Evolutionary conservation across 148 eudicot genomes (phyloP).

Genomic region (Fagopyrum tataricum): DNA sequence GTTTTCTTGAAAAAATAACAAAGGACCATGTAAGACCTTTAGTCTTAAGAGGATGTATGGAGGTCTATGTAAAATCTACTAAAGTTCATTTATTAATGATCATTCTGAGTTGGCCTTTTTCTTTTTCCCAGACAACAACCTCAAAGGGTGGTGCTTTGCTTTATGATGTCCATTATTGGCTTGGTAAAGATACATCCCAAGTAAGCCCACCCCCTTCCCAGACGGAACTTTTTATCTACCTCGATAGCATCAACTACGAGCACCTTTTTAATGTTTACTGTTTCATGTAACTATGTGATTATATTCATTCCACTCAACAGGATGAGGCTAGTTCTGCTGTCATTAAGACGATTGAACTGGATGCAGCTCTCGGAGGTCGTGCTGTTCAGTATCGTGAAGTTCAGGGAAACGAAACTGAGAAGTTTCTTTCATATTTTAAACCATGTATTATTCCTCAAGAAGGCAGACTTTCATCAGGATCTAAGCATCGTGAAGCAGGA

Average conservation of each 20-base stretch:
- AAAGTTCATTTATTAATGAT: background rate
- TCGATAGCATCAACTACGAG: background rate
- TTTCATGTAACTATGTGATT: background rate
- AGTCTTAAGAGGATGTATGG: background rate
- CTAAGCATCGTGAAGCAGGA: constrained; percentile 64
- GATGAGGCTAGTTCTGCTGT: constrained; percentile 95
- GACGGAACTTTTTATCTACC: background rate
- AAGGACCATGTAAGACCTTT: background rate
- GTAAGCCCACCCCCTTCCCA: constrained; percentile 27
- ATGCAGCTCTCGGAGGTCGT: constrained; percentile 93
- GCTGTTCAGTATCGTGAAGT: constrained; percentile 98
- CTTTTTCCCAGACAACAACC: constrained; percentile 58
- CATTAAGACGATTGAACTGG: constrained; percentile 82
- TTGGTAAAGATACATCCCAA: constrained; percentile 90
- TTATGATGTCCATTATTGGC: constrained; percentile 95
- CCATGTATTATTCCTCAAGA: constrained; percentile 95
- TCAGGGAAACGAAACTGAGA: constrained; percentile 97
- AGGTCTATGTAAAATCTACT: background rate
- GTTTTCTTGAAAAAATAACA: background rate
- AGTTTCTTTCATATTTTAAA: constrained; percentile 92
- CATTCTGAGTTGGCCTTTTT: constrained; percentile 13
- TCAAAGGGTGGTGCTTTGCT: constrained; percentile 73
- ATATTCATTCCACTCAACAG: constrained; percentile 28
- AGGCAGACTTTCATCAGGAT: constrained; percentile 86
- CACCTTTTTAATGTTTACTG: background rate